Base-by-base conservation (phyloP, 495 filamentous ascomycete genomes). In the Penicillium cinerascens region DNA sequence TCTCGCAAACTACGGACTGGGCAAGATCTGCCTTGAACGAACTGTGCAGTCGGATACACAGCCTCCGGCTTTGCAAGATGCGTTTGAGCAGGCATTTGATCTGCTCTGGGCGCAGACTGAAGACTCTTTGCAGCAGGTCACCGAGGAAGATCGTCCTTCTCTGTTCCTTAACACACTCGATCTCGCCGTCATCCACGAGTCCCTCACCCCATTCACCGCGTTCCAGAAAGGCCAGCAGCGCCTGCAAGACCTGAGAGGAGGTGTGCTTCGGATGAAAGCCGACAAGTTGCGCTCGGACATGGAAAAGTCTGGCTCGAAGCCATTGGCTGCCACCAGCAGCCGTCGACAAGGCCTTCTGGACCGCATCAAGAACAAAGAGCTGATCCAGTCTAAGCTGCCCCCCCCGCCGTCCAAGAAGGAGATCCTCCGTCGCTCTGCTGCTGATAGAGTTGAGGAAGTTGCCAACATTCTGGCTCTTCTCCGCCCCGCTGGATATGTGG, bases 211-310 rank as follows among this genome's bases (percentile, higher is more conserved):
- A 0, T 70, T 76, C 36, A 65, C 70, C 6, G 49, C 67, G 5
- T 70, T 76, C 49, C 67, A 72, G 15, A 75, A 73, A 51, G 74
- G 74, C 5, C 73, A 76, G 56, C 73, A 76, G 60, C 68, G 74
- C 35, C 55, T 77, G 42, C 74, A 77, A 48, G 74, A 77, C 49
- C 35, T 77, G 58, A 71, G 63, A 60, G 68, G 69, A 10, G 72
- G 72, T 37, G 60, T 76, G 6, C 70, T 76, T 18, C 71, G 68
- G 44, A 43, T 71, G 54, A 77, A 72, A 41, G 69, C 66, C 9
- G 70, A 75, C 49, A 66, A 54, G 40, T 37, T 71, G 42, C 60
- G 61, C 17, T 49, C 66, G 1, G 59, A 64, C n/a, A 27, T 42
- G 4, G 40, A 60, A 18, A 33, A 59, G 6, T 52, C 47, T 2